Evolutionary conservation across 371 early-diverging fungal genomes (phyloP).

Genomic region (Mucor velutinosus): DNA sequence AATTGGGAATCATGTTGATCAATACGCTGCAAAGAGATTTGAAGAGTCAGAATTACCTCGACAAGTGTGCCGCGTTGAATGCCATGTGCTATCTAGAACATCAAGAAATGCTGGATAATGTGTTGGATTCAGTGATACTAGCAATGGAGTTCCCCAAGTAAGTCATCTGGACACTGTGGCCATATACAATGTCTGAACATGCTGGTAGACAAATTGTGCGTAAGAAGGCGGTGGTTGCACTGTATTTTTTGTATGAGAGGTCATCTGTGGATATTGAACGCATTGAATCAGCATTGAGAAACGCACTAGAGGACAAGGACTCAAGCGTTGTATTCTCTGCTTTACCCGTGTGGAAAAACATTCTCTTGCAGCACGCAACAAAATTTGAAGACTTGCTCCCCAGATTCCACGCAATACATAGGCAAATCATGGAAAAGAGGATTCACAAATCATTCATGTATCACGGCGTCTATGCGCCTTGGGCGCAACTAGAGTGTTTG

Average conservation of each 20-base stretch:
- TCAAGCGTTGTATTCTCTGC: conserved; percentile 48
- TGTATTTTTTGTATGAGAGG: conserved; percentile 35
- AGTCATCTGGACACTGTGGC: neutral
- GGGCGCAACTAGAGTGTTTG: conserved; percentile 52
- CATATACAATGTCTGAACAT: neutral
- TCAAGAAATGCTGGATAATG: conserved; percentile 38
- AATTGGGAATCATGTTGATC: conserved; percentile 53
- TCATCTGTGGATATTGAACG: conserved; percentile 24
- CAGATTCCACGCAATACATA: conserved; percentile 33
- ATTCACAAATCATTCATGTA: conserved; percentile 43
- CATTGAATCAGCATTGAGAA: conserved; percentile 36
- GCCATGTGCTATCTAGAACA: conserved; percentile 46
- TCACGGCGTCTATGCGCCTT: conserved; percentile 60
- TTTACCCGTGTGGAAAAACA: conserved; percentile 38
- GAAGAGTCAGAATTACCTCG: conserved; percentile 41
- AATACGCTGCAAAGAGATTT: conserved; percentile 57
- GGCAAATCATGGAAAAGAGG: conserved; percentile 42
- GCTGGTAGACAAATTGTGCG: conserved; percentile 46
- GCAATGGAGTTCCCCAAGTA: conserved; percentile 42
- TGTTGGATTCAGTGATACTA: conserved; percentile 33
- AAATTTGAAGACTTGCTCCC: conserved; percentile 38
- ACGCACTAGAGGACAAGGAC: conserved; percentile 49
- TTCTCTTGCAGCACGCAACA: conserved; percentile 34
- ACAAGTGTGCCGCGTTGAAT: conserved; percentile 45
- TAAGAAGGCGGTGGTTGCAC: conserved; percentile 45